A percentile compares a stretch with the other conserved stretches of the same genome.
Conservation (phyloP, 768 basidiomycete species). For the Podaxis sp. region DNA sequence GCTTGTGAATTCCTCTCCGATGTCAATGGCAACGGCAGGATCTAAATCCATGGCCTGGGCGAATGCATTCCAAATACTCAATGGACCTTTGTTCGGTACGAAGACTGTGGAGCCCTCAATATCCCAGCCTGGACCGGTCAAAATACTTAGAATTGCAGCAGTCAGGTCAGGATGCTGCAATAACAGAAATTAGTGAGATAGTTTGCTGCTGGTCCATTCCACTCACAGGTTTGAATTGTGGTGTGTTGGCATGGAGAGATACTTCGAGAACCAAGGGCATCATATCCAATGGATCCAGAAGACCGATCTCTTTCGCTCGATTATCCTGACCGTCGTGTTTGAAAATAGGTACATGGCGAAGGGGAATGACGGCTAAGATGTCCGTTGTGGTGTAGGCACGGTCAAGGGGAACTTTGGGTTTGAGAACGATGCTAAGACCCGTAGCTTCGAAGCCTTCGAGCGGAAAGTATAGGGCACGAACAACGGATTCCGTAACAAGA, state of each 20-base stretch:
- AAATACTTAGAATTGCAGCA: slow-evolving; percentile 19
- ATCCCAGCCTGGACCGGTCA: slow-evolving; percentile 26
- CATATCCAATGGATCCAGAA: slow-evolving; percentile 56
- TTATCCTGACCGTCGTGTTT: slow-evolving; percentile 27
- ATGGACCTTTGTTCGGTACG: slow-evolving; percentile 26
- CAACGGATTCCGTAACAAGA: slow-evolving; percentile 53
- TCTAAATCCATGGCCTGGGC: slow-evolving; percentile 32
- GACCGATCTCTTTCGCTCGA: slow-evolving; percentile 35
- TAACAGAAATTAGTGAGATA: neutral
- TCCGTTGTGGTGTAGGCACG: slow-evolving; percentile 26
- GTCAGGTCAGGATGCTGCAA: slow-evolving; percentile 26
- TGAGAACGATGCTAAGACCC: slow-evolving; percentile 40
- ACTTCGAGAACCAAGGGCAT: slow-evolving; percentile 27
- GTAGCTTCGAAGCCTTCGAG: slow-evolving; percentile 25
- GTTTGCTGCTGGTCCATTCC: neutral
- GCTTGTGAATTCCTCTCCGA: slow-evolving; percentile 43
- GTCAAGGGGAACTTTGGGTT: slow-evolving; percentile 20
- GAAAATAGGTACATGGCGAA: slow-evolving; percentile 44
- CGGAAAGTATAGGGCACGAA: slow-evolving; percentile 43
- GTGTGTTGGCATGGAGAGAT: neutral
- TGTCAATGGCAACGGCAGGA: slow-evolving; percentile 29
- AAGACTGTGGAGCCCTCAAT: slow-evolving; percentile 19
- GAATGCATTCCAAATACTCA: slow-evolving; percentile 41
- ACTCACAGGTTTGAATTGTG: neutral
- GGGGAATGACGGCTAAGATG: slow-evolving; percentile 43